Evolutionary conservation across 345 rosid species (phyloP).

Genomic region (Streptanthus diversifolius): DNA sequence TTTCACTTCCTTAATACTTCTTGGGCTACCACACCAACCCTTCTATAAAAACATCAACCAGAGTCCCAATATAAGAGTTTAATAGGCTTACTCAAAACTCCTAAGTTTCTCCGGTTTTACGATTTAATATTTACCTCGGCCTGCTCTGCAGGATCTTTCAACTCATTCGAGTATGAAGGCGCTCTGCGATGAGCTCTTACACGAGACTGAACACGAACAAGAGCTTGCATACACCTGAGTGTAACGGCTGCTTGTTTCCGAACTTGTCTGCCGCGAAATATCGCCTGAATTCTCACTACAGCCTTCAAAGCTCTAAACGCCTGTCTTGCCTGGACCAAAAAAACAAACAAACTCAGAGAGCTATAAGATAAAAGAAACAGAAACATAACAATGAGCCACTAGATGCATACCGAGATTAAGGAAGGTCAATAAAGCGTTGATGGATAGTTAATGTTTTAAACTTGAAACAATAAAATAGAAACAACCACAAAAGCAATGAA

Average conservation of each 20-base stretch:
- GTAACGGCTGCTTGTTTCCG: conserved; percentile 92
- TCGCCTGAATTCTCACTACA: conserved; percentile 85
- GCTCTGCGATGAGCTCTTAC: conserved; percentile 52
- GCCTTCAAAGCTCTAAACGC: conserved; percentile 85
- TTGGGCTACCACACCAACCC: conserved; percentile 74
- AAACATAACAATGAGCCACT: no score
- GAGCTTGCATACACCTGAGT: conserved; percentile 95
- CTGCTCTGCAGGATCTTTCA: conserved; percentile 52
- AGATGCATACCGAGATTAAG: no score
- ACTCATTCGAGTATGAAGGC: conserved; percentile 39
- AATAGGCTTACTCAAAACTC: neutral
- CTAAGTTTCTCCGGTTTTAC: neutral
- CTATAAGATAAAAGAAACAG: no score
- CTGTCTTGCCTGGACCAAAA: conserved; percentile 55
- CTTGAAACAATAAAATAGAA: no score
- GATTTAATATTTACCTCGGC: conserved; percentile 53
- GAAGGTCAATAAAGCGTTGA: no score
- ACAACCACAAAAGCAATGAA: no score
- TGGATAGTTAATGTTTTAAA: no score
- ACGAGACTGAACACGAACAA: conserved; percentile 80
- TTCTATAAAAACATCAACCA: conserved; percentile 39
- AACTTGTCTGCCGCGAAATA: conserved; percentile 78
- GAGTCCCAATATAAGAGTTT: neutral
- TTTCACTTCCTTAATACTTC: conserved; percentile 58
- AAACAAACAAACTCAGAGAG: neutral